Percentiles rank a stretch among this genome's conserved stretches.
phyloP scores from a whole-genome alignment of 163 green algal genomes.

The Scenedesmus sp. region DNA sequence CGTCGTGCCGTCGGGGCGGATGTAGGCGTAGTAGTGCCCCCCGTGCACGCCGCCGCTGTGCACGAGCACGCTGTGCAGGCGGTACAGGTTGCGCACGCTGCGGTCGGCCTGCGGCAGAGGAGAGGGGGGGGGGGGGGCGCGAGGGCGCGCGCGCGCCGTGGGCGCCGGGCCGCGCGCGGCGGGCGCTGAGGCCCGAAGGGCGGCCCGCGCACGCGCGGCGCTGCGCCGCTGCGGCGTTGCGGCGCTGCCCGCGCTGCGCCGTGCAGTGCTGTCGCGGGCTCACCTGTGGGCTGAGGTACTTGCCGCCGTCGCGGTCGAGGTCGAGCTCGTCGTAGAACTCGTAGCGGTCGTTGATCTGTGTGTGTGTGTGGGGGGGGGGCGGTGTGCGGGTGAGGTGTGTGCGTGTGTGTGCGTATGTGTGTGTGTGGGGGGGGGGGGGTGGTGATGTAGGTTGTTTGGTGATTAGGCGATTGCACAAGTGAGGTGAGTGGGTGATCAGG shows the following conservation, averaged over 20 bases:
- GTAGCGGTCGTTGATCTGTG: conserved; percentile 97
- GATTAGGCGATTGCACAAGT: too few relatives aligned
- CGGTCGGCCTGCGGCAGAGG: conserved; percentile 32
- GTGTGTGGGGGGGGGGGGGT: too few relatives aligned
- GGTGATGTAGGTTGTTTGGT: background rate
- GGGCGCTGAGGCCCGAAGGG: too few relatives aligned
- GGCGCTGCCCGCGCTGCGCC: too few relatives aligned
- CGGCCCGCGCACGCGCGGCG: too few relatives aligned
- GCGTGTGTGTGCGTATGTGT: background rate
- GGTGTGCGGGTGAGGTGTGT: background rate
- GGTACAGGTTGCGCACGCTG: conserved; percentile 85
- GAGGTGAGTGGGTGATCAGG: too few relatives aligned
- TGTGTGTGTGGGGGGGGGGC: background rate
- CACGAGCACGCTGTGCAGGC: conserved; percentile 92
- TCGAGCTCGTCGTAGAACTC: conserved; percentile 96
- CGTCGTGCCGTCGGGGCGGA: conserved; percentile 76
- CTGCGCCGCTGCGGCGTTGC: too few relatives aligned
- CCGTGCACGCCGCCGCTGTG: conserved; percentile 94
- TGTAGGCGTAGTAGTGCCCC: conserved; percentile 98
- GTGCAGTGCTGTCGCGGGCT: conserved; percentile 13
- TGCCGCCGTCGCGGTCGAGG: conserved; percentile 79
- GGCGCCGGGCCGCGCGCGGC: too few relatives aligned
- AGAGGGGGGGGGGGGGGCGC: too few relatives aligned
- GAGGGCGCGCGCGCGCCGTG: too few relatives aligned
- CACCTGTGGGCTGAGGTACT: conserved; percentile 73